These are phyloP conservation scores for Ceratocystis papillata DNA, from an alignment of 2,329 filamentous ascomycete species.

Conservation along the genomic window DNA sequence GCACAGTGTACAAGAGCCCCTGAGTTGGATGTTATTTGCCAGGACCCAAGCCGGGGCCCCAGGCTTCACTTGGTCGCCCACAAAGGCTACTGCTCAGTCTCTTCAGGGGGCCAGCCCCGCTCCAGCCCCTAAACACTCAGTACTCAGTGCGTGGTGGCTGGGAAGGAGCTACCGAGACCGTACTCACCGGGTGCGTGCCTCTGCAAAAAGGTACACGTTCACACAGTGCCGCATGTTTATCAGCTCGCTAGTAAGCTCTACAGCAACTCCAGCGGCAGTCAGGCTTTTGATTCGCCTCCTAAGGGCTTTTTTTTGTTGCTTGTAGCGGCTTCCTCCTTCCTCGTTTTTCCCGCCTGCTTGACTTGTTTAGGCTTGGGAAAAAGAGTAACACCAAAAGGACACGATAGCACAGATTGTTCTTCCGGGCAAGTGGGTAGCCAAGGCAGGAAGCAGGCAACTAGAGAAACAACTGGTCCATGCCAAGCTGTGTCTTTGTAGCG, in stretches of 20 bases:
- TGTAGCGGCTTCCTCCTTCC: neutral
- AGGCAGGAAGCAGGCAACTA: neutral
- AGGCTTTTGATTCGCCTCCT: slow-evolving; percentile 6
- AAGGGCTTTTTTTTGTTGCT: neutral
- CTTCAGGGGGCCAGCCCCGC: slow-evolving; percentile 22
- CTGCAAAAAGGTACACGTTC: slow-evolving; percentile 20
- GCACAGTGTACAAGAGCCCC: slow-evolving; percentile 24
- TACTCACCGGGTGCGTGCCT: slow-evolving; percentile 18
- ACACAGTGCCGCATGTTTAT: slow-evolving; percentile 17
- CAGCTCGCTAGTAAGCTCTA: slow-evolving; percentile 8
- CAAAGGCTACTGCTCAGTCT: slow-evolving; percentile 7
- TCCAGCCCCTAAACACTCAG: slow-evolving; percentile 16
- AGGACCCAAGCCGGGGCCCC: slow-evolving; percentile 13
- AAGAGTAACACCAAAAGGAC: slow-evolving; percentile 16
- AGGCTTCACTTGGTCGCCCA: slow-evolving; percentile 6
- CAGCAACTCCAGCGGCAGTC: slow-evolving; percentile 7
- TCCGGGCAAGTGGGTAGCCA: slow-evolving; percentile 1
- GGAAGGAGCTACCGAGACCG: slow-evolving; percentile 17
- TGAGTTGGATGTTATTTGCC: slow-evolving; percentile 18
- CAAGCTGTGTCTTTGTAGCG: neutral
- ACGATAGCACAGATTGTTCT: slow-evolving; percentile 17
- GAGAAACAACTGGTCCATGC: neutral
- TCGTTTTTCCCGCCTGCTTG: neutral
- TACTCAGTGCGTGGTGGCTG: slow-evolving; percentile 25
- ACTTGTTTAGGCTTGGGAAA: neutral